Percentiles rank a stretch among this genome's conserved stretches.
Conservation (phyloP, 2,329 filamentous ascomycete species). For the Xylariaceae sp. region DNA sequence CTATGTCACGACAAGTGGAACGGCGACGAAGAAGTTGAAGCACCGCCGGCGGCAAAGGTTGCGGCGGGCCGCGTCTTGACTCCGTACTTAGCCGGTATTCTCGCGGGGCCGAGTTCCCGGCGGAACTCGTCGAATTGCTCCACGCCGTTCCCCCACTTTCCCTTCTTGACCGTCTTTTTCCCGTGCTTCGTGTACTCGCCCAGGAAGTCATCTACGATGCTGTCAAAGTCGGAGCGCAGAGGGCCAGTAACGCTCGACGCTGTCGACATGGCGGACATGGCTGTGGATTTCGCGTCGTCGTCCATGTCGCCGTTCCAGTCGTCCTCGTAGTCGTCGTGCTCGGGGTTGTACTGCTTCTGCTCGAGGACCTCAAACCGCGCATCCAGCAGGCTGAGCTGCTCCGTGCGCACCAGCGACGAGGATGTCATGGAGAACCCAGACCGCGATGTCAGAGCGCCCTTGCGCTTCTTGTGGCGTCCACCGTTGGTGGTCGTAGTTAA, state of each 20-base stretch:
- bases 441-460: conserved; percentile 82
- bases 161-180: conserved; percentile 73
- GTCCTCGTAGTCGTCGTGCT: conserved; percentile 47
- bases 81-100: conserved; percentile 39
- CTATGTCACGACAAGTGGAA: not conserved
- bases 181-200: conserved; percentile 65
- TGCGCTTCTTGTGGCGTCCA: conserved; percentile 86
- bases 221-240: conserved; percentile 74
- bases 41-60: conserved; percentile 46
- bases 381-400: conserved; percentile 79
- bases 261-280: conserved; percentile 52
- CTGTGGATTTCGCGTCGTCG: conserved; percentile 32
- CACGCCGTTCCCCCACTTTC: conserved; percentile 72
- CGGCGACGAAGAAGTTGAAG: conserved; percentile 4
- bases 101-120: conserved; percentile 69
- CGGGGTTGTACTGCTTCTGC: conserved; percentile 56
- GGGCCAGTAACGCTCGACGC: conserved; percentile 63
- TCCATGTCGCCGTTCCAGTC: conserved; percentile 39
- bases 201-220: conserved; percentile 89
- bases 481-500: conserved; percentile 73
- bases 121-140: conserved; percentile 89
- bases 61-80: conserved; percentile 37
- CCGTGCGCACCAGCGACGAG: conserved; percentile 78
- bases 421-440: conserved; percentile 90
- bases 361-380: conserved; percentile 88